Percentiles rank a stretch among this genome's conserved stretches.
These are phyloP conservation scores for Glutinoglossum americanum DNA, from an alignment of 495 filamentous ascomycete genomes.

Conservation along the genomic window DNA sequence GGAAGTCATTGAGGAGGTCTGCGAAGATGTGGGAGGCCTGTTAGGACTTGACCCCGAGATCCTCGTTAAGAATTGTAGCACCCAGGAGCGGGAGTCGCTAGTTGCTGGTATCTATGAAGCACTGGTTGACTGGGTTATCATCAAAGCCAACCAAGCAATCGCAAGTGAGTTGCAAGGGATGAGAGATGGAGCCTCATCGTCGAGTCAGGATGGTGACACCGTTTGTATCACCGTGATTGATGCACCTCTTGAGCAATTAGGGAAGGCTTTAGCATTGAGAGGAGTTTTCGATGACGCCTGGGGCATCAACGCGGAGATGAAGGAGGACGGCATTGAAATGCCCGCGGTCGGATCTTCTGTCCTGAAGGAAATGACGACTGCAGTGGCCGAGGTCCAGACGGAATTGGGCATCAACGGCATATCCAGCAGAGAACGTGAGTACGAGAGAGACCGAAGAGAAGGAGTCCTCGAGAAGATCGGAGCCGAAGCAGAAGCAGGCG, in stretches of 20 bases:
- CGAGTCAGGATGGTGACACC: constrained; percentile 43
- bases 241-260: constrained; percentile 54
- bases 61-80: constrained; percentile 54
- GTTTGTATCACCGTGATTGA: constrained; percentile 80
- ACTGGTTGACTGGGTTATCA: constrained; percentile 82
- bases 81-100: constrained; percentile 58
- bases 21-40: constrained; percentile 73
- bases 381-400: constrained; percentile 50
- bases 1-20: constrained; percentile 66
- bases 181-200: constrained; percentile 37
- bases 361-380: constrained; percentile 61
- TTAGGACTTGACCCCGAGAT: constrained; percentile 75
- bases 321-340: constrained; percentile 68
- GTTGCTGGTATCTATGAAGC: constrained; percentile 84
- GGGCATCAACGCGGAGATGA: constrained; percentile 97
- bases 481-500: constrained; percentile 56
- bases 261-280: constrained; percentile 67
- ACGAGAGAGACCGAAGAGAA: constrained; percentile 61
- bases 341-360: constrained; percentile 51
- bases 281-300: constrained; percentile 75
- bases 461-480: constrained; percentile 69
- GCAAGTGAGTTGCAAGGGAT: constrained; percentile 42
- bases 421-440: constrained; percentile 46
- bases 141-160: constrained; percentile 79
- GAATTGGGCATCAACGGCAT: constrained; percentile 61